Conservation (phyloP, 1,284 basidiomycete species). For the Pterulicium gracile region DNA sequence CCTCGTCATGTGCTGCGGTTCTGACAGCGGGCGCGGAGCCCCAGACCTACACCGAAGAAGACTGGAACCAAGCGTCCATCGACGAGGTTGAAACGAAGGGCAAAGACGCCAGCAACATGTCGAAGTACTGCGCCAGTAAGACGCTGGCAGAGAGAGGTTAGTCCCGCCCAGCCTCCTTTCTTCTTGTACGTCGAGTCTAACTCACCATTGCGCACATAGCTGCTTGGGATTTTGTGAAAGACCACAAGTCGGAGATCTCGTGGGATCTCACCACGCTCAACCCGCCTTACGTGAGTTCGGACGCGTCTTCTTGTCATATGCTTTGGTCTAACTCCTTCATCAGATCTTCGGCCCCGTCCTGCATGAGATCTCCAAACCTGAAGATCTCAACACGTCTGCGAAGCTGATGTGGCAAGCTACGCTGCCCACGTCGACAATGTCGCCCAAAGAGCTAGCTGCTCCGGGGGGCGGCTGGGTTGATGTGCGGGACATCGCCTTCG, state of each 20-base stretch:
- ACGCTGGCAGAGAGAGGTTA: constrained; percentile 16
- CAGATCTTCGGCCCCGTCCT: constrained; percentile 16
- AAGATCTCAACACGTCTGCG: constrained; percentile 5
- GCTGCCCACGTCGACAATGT: constrained; percentile 6
- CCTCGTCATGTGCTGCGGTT: constrained; percentile 41
- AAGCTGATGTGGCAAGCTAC: constrained; percentile 11
- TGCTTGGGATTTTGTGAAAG: constrained; percentile 15
- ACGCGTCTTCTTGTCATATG: constrained; percentile 4
- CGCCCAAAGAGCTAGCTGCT: neutral
- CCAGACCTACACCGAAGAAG: constrained; percentile 15
- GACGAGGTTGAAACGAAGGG: constrained; percentile 24
- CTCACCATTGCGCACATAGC: constrained; percentile 9
- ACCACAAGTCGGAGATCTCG: constrained; percentile 10
- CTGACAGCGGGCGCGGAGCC: constrained; percentile 21
- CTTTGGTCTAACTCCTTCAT: constrained; percentile 12
- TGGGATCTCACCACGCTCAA: constrained; percentile 15
- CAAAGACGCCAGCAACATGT: constrained; percentile 14
- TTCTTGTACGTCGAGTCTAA: neutral
- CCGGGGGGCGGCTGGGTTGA: constrained; percentile 7
- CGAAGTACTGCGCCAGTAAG: constrained; percentile 16
- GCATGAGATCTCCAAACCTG: constrained; percentile 6
- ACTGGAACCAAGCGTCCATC: constrained; percentile 35
- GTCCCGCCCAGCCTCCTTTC: too few species aligned
- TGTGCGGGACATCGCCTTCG: constrained; percentile 8
- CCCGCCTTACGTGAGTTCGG: constrained; percentile 16